phyloP scores from a whole-genome alignment of 148 eudicot genomes.

The Chenopodium album region DNA sequence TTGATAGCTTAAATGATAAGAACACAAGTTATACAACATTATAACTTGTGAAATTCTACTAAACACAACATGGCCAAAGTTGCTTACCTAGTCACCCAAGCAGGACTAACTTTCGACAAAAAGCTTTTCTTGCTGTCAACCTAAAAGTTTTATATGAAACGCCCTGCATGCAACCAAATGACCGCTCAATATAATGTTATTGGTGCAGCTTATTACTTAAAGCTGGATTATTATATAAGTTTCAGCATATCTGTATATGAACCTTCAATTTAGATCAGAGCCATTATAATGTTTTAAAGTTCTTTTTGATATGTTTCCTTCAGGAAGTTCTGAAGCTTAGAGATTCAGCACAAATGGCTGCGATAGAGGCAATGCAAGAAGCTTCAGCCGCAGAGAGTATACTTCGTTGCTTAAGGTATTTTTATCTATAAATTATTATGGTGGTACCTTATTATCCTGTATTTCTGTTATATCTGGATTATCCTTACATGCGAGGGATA shows the following conservation, averaged over 20 bases:
- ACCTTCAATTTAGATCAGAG: neutral
- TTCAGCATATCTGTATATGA: neutral
- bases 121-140: neutral
- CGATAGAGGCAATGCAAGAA: constrained; percentile 84
- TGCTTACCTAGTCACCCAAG: neutral
- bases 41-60: neutral
- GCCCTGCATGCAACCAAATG: neutral
- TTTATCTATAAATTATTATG: neutral
- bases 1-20: neutral
- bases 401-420: constrained; percentile 82
- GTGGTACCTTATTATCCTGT: neutral
- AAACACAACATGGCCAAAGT: too few species aligned
- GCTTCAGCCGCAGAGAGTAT: constrained; percentile 79
- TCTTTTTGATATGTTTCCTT: neutral
- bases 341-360: constrained; percentile 78
- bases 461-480: neutral
- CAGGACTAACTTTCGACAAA: neutral
- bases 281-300: neutral
- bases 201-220: neutral
- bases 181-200: neutral
- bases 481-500: neutral
- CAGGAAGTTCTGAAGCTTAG: constrained; percentile 82
- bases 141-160: neutral
- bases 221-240: neutral
- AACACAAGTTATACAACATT: neutral